These are phyloP conservation scores for Mortierella claussenii DNA, from an alignment of 192 early-diverging fungal species.

Conservation along the genomic window DNA sequence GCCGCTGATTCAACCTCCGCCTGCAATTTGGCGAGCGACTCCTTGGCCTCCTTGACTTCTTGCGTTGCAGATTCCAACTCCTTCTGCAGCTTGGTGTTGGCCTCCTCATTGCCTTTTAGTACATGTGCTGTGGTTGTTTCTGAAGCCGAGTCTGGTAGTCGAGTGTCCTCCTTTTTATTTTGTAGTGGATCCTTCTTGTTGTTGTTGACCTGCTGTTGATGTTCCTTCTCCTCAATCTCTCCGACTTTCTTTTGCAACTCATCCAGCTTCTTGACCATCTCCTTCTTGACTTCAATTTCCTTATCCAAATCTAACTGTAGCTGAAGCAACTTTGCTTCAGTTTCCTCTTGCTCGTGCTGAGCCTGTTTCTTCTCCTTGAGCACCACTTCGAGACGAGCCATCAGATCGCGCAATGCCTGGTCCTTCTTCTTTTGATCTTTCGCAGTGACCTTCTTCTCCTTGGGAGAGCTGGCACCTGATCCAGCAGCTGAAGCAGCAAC, in stretches of 20 bases:
- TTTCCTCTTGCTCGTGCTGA: slow-evolving; percentile 43
- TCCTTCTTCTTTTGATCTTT: slow-evolving; percentile 54
- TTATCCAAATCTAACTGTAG: slow-evolving; percentile 44
- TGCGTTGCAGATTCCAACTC: slow-evolving; percentile 10
- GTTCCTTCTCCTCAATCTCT: slow-evolving; percentile 46
- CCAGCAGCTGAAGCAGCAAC: slow-evolving; percentile 3
- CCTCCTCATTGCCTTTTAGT: background rate
- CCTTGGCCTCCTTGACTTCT: slow-evolving; percentile 19
- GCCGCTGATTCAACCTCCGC: slow-evolving; percentile 9
- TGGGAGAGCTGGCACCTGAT: slow-evolving; percentile 38
- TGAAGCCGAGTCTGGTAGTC: background rate
- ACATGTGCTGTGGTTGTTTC: background rate
- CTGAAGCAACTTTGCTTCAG: slow-evolving; percentile 43
- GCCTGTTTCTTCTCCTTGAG: slow-evolving; percentile 53
- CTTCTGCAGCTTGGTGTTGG: background rate
- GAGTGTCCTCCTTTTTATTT: background rate
- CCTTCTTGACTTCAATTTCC: slow-evolving; percentile 51
- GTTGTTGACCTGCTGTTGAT: slow-evolving; percentile 1
- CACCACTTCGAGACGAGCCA: slow-evolving; percentile 39
- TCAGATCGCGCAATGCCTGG: slow-evolving; percentile 41
- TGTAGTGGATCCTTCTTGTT: background rate
- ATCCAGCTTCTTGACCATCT: slow-evolving; percentile 52
- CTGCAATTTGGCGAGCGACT: slow-evolving; percentile 17
- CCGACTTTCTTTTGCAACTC: slow-evolving; percentile 40
- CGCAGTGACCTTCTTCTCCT: slow-evolving; percentile 31